Conservation (phyloP, 2,329 filamentous ascomycete species). For the Alternaria sp. region DNA sequence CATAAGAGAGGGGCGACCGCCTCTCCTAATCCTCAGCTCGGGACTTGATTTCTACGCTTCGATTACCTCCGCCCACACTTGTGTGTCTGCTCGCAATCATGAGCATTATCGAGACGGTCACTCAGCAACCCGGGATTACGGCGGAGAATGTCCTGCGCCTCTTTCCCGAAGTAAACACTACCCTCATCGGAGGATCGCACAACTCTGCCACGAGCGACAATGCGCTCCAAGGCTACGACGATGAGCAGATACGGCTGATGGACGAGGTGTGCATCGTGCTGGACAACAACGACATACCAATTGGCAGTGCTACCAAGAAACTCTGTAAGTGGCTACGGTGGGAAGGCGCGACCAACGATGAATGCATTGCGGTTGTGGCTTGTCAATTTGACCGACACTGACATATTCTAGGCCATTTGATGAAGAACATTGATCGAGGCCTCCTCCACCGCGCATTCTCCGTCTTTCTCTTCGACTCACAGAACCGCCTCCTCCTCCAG, state of each 20-base stretch:
- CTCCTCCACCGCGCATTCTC: slow-evolving; percentile 97
- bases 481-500: slow-evolving; percentile 92
- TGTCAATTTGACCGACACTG: slow-evolving; percentile 12
- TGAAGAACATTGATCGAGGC: slow-evolving; percentile 97
- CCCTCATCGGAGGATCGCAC: slow-evolving; percentile 68
- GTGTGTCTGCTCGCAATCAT: slow-evolving; percentile 33
- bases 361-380: neutral
- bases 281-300: slow-evolving; percentile 88
- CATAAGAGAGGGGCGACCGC: slow-evolving; percentile 12
- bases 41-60: slow-evolving; percentile 11
- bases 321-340: slow-evolving; percentile 70
- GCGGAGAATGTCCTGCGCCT: slow-evolving; percentile 85
- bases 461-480: slow-evolving; percentile 94
- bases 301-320: slow-evolving; percentile 98
- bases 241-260: slow-evolving; percentile 97
- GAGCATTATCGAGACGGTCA: slow-evolving; percentile 45
- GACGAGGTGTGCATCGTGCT: slow-evolving; percentile 98
- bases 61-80: slow-evolving; percentile 6
- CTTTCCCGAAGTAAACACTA: slow-evolving; percentile 82
- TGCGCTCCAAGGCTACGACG: slow-evolving; percentile 90
- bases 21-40: slow-evolving; percentile 2
- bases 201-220: slow-evolving; percentile 63
- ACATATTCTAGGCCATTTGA: slow-evolving; percentile 78
- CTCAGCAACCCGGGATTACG: slow-evolving; percentile 71
- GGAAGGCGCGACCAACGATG: neutral